phyloP scores from a whole-genome alignment of 2,329 filamentous ascomycete genomes.

The Beauveria sp. region DNA sequence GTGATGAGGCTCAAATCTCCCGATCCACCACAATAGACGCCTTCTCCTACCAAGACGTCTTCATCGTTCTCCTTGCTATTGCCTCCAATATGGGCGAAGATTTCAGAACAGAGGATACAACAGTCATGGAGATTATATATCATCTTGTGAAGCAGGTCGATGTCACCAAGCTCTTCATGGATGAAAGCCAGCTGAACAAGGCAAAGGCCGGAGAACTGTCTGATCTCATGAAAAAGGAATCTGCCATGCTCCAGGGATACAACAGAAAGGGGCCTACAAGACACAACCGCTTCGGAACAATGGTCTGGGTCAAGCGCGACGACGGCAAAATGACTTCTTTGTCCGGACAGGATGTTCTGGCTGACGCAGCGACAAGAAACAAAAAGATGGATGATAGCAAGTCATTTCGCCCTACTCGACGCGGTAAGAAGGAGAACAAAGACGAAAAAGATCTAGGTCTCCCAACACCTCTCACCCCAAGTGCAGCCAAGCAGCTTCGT shows the following conservation, averaged over 20 bases:
- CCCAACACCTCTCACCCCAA: constrained; percentile 58
- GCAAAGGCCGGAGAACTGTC: constrained; percentile 67
- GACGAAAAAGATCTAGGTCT: constrained; percentile 70
- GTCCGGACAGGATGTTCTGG: constrained; percentile 79
- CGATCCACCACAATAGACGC: constrained; percentile 81
- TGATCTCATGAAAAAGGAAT: constrained; percentile 71
- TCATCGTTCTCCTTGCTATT: constrained; percentile 75
- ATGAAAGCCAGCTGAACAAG: constrained; percentile 61
- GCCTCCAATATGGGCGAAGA: constrained; percentile 92
- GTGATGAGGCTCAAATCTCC: constrained; percentile 84
- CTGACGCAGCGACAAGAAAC: constrained; percentile 63
- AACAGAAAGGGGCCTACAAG: constrained; percentile 73
- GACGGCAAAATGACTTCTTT: constrained; percentile 79
- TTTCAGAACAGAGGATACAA: constrained; percentile 79
- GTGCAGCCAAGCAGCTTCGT: constrained; percentile 69
- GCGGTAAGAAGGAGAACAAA: constrained; percentile 51
- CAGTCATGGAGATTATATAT: constrained; percentile 87
- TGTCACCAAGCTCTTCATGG: constrained; percentile 75
- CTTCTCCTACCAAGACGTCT: constrained; percentile 85
- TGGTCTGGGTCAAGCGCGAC: constrained; percentile 91
- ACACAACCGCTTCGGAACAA: constrained; percentile 91
- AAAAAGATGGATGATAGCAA: constrained; percentile 88
- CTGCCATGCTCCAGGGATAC: constrained; percentile 70
- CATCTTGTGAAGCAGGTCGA: constrained; percentile 88
- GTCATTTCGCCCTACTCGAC: constrained; percentile 76